Evolutionary conservation across 768 basidiomycete genomes (phyloP).

Genomic region (Boletellus emodensis): DNA sequence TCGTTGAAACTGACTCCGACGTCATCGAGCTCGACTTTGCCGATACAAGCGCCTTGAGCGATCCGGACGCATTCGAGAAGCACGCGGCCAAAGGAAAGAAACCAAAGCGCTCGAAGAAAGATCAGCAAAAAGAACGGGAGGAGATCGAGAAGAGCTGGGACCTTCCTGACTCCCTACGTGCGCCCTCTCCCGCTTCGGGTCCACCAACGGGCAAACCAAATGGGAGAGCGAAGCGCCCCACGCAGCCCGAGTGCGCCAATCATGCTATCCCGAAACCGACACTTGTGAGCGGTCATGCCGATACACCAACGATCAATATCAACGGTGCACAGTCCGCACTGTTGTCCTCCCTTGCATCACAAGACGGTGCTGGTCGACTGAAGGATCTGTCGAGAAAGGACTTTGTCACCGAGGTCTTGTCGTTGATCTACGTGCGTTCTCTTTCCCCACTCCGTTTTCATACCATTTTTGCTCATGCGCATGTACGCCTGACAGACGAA

Average conservation of each 20-base stretch:
- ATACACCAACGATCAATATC: conserved; percentile 15
- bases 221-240: conserved; percentile 20
- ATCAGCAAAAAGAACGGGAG: conserved; percentile 38
- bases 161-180: conserved; percentile 34
- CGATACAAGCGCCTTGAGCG: conserved; percentile 69
- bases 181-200: conserved; percentile 13
- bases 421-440: conserved; percentile 54
- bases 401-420: conserved; percentile 57
- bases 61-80: conserved; percentile 53
- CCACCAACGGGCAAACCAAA: conserved; percentile 17
- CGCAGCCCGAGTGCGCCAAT: conserved; percentile 5
- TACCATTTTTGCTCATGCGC: not conserved
- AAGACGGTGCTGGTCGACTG: conserved; percentile 16
- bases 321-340: conserved; percentile 22
- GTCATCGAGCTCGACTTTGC: conserved; percentile 74
- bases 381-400: conserved; percentile 45
- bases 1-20: conserved; percentile 44
- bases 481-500: conserved; percentile 45
- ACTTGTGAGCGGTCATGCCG: not conserved
- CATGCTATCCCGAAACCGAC: conserved; percentile 4
- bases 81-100: conserved; percentile 24
- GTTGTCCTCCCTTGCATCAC: conserved; percentile 21
- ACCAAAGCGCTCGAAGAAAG: conserved; percentile 28
- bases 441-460: not conserved
- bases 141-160: conserved; percentile 65